phyloP scores from a whole-genome alignment of 2,329 filamentous ascomycete genomes.

The Microdochium trichocladiopsis region DNA sequence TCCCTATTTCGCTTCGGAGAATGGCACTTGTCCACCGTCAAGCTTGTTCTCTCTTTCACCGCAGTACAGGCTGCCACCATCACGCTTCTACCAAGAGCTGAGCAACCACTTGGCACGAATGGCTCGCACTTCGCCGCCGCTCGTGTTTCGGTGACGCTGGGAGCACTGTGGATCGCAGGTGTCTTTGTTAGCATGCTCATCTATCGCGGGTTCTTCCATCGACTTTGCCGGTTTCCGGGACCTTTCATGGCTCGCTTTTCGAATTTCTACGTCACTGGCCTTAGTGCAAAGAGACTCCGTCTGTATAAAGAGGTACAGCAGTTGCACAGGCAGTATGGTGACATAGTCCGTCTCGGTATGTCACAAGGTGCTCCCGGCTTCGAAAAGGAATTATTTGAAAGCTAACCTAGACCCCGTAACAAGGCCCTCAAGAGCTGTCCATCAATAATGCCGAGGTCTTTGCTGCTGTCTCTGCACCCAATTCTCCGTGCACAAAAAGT shows the following conservation, averaged over 20 bases:
- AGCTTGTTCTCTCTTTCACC: background rate
- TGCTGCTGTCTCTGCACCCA: slow-evolving; percentile 16
- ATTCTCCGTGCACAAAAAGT: slow-evolving; percentile 20
- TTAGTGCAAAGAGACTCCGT: slow-evolving; percentile 11
- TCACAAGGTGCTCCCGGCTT: slow-evolving; percentile 17
- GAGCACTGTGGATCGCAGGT: background rate
- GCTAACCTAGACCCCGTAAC: no score
- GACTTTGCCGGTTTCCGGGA: background rate
- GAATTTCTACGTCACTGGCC: slow-evolving; percentile 5
- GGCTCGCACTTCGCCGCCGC: background rate
- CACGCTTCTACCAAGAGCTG: background rate
- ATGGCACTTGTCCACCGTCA: background rate
- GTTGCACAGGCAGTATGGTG: slow-evolving; percentile 19
- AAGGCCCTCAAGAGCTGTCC: slow-evolving; percentile 22
- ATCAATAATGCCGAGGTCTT: slow-evolving; percentile 20
- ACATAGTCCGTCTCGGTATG: slow-evolving; percentile 19
- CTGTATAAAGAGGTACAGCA: slow-evolving; percentile 16
- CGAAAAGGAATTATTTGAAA: no score
- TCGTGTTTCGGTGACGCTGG: background rate
- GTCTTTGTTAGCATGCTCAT: background rate
- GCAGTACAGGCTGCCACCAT: background rate
- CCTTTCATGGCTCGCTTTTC: background rate
- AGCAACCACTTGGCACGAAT: background rate
- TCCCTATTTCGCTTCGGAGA: background rate
- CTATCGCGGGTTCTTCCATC: background rate